phyloP scores from a whole-genome alignment of 129 eudicot genomes.

The Artemisia annua region DNA sequence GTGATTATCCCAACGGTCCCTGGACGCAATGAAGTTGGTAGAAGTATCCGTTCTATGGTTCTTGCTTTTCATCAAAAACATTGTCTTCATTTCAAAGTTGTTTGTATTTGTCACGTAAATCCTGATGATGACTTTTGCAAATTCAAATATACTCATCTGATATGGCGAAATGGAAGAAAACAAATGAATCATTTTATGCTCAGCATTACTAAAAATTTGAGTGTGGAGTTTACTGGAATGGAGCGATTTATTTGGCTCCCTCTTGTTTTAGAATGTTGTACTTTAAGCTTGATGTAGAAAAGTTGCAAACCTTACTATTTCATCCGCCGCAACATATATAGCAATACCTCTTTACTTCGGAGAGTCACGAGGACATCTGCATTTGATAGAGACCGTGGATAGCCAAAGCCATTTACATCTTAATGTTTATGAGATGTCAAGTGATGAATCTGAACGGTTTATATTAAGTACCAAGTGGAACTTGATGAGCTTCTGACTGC shows the following conservation, averaged over 20 bases:
- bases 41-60: constrained; percentile 12
- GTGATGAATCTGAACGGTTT: constrained; percentile 24
- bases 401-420: too few species aligned
- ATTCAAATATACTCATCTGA: constrained; percentile 42
- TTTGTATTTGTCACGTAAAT: not conserved
- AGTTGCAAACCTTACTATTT: constrained; percentile 7
- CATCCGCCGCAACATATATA: constrained; percentile 8
- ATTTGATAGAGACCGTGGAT: too few species aligned
- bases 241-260: constrained; percentile 37
- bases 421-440: not conserved
- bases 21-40: constrained; percentile 12
- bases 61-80: constrained; percentile 18
- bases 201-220: not conserved
- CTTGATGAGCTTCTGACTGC: constrained; percentile 12
- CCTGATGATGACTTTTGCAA: not conserved
- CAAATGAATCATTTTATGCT: not conserved
- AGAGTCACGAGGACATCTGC: too few species aligned
- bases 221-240: constrained; percentile 34
- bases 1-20: constrained; percentile 19
- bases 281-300: constrained; percentile 27
- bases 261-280: not conserved
- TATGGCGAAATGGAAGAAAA: constrained; percentile 30
- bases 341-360: not conserved
- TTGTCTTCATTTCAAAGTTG: constrained; percentile 11
- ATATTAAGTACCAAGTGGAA: constrained; percentile 20